Percentiles rank a stretch among this genome's conserved stretches.
phyloP scores from a whole-genome alignment of 2,329 filamentous ascomycete species.

The Penicillium aurantiogriseum region DNA sequence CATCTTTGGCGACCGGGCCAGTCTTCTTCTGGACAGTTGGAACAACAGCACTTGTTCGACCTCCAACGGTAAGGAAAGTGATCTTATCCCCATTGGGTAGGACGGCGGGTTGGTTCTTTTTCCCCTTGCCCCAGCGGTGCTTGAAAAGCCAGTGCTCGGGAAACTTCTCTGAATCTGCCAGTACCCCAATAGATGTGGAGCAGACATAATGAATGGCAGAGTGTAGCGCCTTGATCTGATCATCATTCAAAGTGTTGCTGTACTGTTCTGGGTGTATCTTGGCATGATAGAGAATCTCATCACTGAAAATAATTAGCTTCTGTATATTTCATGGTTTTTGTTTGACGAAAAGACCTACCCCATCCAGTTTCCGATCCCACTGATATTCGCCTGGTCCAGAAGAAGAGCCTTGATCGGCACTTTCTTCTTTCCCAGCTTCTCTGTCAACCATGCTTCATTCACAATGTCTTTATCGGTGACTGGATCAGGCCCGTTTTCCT shows the following conservation, averaged over 20 bases:
- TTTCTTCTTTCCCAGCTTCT: conserved; percentile 69
- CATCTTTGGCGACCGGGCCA: conserved; percentile 56
- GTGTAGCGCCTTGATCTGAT: conserved; percentile 70
- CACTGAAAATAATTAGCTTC: conserved; percentile 43
- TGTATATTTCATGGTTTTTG: background rate
- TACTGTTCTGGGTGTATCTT: conserved; percentile 90
- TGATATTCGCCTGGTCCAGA: conserved; percentile 83
- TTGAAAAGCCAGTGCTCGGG: conserved; percentile 86
- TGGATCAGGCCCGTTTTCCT: conserved; percentile 92
- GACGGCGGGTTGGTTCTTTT: conserved; percentile 64
- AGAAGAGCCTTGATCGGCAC: conserved; percentile 88
- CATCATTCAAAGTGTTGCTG: conserved; percentile 73
- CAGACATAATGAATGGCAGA: conserved; percentile 75
- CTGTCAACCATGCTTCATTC: conserved; percentile 71
- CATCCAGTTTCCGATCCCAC: conserved; percentile 96
- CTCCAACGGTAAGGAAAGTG: conserved; percentile 82
- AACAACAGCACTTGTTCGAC: conserved; percentile 85
- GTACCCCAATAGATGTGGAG: conserved; percentile 70
- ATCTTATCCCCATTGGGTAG: conserved; percentile 84
- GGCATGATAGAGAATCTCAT: conserved; percentile 89
- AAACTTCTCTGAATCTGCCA: conserved; percentile 81
- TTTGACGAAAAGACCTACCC: conserved; percentile 49
- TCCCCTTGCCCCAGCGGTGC: conserved; percentile 85
- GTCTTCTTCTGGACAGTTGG: conserved; percentile 84
- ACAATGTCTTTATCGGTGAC: conserved; percentile 76